A percentile compares a stretch with the other conserved stretches of the same genome.
phyloP scores from a whole-genome alignment of 1,284 basidiomycete genomes.

The Rhizopogon parksii region DNA sequence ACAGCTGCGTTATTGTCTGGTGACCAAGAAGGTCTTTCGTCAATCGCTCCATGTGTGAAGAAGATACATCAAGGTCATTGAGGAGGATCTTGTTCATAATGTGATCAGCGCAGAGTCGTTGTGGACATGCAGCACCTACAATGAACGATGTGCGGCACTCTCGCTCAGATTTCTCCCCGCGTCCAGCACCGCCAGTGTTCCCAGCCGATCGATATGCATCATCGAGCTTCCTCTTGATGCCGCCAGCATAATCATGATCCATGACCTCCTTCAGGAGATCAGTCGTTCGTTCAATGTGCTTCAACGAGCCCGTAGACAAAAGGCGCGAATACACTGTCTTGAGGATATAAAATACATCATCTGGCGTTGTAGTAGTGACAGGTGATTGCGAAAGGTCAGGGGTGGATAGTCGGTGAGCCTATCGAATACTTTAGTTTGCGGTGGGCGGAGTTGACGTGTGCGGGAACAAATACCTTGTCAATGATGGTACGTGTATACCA shows the following conservation, averaged over 20 bases:
- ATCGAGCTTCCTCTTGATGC: slow-evolving; percentile 79
- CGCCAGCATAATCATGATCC: slow-evolving; percentile 73
- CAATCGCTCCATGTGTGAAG: slow-evolving; percentile 79
- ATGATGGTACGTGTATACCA: slow-evolving; percentile 90
- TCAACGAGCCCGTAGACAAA: slow-evolving; percentile 64
- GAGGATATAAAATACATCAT: slow-evolving; percentile 91
- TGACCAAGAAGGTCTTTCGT: slow-evolving; percentile 61
- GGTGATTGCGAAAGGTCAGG: slow-evolving; percentile 63
- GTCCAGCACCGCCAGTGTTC: slow-evolving; percentile 36
- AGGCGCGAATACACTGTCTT: slow-evolving; percentile 76
- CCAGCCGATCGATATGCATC: slow-evolving; percentile 67
- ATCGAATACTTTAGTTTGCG: slow-evolving; percentile 7
- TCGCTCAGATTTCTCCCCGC: slow-evolving; percentile 67
- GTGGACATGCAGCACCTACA: slow-evolving; percentile 41
- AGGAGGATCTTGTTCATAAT: slow-evolving; percentile 58
- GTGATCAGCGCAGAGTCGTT: background rate
- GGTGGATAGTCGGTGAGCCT: slow-evolving; percentile 68
- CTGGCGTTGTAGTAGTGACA: slow-evolving; percentile 68
- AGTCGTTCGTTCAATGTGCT: slow-evolving; percentile 52
- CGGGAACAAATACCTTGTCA: slow-evolving; percentile 59
- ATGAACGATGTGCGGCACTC: slow-evolving; percentile 76
- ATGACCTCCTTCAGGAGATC: slow-evolving; percentile 65
- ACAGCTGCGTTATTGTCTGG: slow-evolving; percentile 60
- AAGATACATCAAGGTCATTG: slow-evolving; percentile 86
- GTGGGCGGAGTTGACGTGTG: background rate